Evolutionary conservation across 768 basidiomycete species (phyloP), one percentile per base, ranked within the genome.

Genomic region (Strobilomyces confusus): DNA sequence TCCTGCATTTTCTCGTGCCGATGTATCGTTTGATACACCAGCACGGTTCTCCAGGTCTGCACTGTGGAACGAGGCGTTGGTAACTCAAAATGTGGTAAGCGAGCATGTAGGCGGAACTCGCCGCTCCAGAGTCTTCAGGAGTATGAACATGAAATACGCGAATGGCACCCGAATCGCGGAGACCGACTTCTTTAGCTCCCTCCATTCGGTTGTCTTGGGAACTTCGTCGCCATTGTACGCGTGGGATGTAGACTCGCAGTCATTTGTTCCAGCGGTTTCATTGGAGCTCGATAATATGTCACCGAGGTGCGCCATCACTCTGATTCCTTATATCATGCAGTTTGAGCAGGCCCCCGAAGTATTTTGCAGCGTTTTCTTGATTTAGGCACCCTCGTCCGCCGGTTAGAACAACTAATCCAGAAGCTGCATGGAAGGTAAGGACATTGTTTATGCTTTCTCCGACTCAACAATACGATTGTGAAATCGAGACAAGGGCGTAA

Each of bases 361-460:
- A 64, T 87, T 7, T 66, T 83, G 22, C 68, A 72, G 34, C 77
- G 84, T 7, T 92, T 92, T 66, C 55, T 89, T 29, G 76, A 73
- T 8, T 83, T 92, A 44, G 90, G 90, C 8, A 82, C 81, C 1
- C 65, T 84, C 3, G 63, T 87, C 36, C 80, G 89, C 42, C 79
- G 90, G 20, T 62, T 92, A 8, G 89, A 92, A 48, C 67, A 69
- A 3, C 63, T 88, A 4, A 58, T 83, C 4, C 66, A 68, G 15
- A 57, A 60, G 9, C 63, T 86, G n/a, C 77, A 80, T 43, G 55
- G 60, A 34, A 80, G 77, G 88, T 88, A 51, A 46, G 68, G 53
- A 26, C 43, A 20, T 11, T 13, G 20, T 48, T 48, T n/a, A 14
- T 14, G 26, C 42, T 26, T 42, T 48, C 50, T 30, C 15, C 13